Evolutionary conservation across 495 filamentous ascomycete genomes (phyloP), one percentile per base, ranked within the genome.

Genomic region (Podospora bellae-mahoneyi): DNA sequence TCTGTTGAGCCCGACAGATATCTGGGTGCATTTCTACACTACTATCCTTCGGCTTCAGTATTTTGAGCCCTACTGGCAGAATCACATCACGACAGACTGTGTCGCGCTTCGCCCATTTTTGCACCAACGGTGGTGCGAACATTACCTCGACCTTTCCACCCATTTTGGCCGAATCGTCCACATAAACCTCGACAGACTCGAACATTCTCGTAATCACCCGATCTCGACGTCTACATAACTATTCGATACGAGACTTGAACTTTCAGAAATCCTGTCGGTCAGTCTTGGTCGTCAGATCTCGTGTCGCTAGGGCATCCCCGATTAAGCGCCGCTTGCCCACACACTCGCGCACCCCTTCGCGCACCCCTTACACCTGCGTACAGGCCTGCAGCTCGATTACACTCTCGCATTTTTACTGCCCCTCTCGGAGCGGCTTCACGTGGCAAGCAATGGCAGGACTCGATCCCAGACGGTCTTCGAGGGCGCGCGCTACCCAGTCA

Each of bases 401-500:
- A 19, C 30, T 13, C 48, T 34, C n/a, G 19, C n/a, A 44, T 64
- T 59, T 67, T 66, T 69, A 23, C 70, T 68, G 73, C 71, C 73
- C 64, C 66, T 69, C 61, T 66, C 44, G 68, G 72, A 71, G 66
- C 67, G 72, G 68, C 74, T 64, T 66, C 69, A 63, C 69, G 69
- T 67, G 4, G 70, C 73, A 68, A 79, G 79, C 80, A 78, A 84
- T 84, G 83, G 83, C 83, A 78, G 81, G 78, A 67, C 70, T 74
- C 81, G 90, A 91, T 73, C 91, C 93, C 73, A 90, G 95, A 78
- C 92, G 95, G 77, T 97, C 93, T 62, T 95, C 94, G 73, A 89
- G 95, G 80, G 92, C 93, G 81, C 92, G 93, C 78, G 87, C 87
- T 69, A 87, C 90, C 68, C 91, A 95, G 80, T 88, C 91, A 67